These are phyloP conservation scores for Trypanosoma conorhini DNA, from an alignment of 208 protist species.

Conservation along the genomic window DNA sequence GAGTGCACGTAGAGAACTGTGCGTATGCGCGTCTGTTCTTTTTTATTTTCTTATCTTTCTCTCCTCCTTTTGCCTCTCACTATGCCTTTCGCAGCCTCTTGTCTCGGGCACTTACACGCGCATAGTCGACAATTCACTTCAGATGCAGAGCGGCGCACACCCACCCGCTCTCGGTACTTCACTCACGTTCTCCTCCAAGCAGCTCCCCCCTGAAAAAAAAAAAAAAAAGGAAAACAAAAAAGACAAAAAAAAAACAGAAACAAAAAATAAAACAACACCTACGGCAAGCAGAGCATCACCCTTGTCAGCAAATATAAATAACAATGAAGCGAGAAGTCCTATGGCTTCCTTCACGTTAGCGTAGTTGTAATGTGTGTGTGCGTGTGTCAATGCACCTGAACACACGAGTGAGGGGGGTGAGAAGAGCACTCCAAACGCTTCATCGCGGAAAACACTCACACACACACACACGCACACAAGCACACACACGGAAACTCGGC, in stretches of 20 bases:
- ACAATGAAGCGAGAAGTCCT: background rate
- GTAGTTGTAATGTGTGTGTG: background rate
- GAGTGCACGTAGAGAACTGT: background rate
- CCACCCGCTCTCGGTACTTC: background rate
- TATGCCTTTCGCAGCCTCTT: background rate
- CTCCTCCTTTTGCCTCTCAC: background rate
- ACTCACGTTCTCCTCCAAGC: background rate
- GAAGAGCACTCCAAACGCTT: background rate
- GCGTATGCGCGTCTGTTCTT: background rate
- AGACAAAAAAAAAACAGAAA: conserved; percentile 10
- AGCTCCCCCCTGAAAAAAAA: background rate
- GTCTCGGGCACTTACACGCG: background rate
- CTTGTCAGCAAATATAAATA: background rate
- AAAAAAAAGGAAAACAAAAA: too few species aligned
- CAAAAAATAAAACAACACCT: conserved; percentile 13
- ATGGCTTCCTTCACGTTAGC: background rate
- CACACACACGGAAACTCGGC: background rate
- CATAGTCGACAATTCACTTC: background rate
- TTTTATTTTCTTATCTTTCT: background rate
- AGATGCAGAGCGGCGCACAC: background rate
- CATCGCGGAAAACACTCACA: background rate
- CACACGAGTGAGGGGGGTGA: background rate
- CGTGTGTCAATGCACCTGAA: background rate
- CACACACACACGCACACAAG: background rate
- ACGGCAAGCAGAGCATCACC: background rate